Conservation (phyloP, 73 alveolate genomes). For the Tetrahymena borealis region DNA sequence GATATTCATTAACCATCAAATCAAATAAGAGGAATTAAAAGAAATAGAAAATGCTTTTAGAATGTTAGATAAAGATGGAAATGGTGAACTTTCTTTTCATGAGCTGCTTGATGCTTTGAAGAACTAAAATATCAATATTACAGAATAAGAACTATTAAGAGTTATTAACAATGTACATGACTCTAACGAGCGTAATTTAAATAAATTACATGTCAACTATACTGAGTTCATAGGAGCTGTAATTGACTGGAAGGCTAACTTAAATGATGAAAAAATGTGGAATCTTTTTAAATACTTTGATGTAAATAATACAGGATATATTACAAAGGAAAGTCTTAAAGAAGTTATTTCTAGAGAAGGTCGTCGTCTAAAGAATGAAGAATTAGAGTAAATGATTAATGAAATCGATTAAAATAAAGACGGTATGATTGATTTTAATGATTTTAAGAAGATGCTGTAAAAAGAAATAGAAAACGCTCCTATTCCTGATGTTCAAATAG, state of each 20-base stretch:
- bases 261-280: slow-evolving; percentile 28
- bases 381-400: slow-evolving; percentile 28
- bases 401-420: slow-evolving; percentile 38
- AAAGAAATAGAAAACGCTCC: slow-evolving; percentile 9
- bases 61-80: background rate
- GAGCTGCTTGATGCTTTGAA: background rate
- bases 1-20: background rate
- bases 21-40: background rate
- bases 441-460: slow-evolving; percentile 47
- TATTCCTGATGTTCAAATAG: background rate
- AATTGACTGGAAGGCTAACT: slow-evolving; percentile 31
- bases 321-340: slow-evolving; percentile 40
- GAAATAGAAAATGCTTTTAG: background rate
- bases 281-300: slow-evolving; percentile 56
- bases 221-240: slow-evolving; percentile 58
- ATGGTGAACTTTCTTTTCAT: background rate
- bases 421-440: slow-evolving; percentile 44
- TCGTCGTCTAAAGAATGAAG: slow-evolving; percentile 15
- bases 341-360: slow-evolving; percentile 64
- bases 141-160: background rate
- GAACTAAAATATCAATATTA: background rate
- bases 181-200: background rate
- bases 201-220: slow-evolving; percentile 32
- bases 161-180: background rate
- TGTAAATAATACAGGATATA: slow-evolving; percentile 45